Evolutionary conservation across 805 yeast species (phyloP).

Genomic region (Zygosaccharomyces lentus): DNA sequence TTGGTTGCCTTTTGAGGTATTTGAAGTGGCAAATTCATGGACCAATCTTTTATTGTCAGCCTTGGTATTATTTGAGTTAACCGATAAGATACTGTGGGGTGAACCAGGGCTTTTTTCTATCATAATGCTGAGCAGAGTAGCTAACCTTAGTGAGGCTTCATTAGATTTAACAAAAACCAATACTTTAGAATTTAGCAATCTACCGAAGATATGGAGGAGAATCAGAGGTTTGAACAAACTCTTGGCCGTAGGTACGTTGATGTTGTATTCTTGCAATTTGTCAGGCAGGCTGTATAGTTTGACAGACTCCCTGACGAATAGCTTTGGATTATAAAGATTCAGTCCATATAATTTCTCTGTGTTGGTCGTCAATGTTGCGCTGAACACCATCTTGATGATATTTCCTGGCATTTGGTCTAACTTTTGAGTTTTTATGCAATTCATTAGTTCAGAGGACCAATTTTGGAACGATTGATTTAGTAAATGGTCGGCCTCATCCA

Average conservation of each 20-base stretch:
- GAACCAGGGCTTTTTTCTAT: conserved; percentile 7
- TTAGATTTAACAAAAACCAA: conserved; percentile 43
- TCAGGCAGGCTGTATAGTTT: conserved; percentile 58
- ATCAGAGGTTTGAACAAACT: conserved; percentile 67
- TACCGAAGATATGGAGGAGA: conserved; percentile 50
- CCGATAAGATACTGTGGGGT: conserved; percentile 37
- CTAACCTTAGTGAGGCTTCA: conserved; percentile 79
- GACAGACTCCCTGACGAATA: conserved; percentile 65
- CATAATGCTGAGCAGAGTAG: conserved; percentile 43
- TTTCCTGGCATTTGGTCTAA: conserved; percentile 28
- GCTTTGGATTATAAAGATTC: conserved; percentile 63
- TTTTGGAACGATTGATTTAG: conserved; percentile 89
- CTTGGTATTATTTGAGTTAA: conserved; percentile 56
- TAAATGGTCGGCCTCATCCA: conserved; percentile 80
- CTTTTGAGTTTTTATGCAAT: conserved; percentile 37
- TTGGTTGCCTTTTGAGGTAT: conserved; percentile 34
- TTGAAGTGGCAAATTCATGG: conserved; percentile 52
- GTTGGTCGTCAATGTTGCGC: conserved; percentile 92
- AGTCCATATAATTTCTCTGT: conserved; percentile 78
- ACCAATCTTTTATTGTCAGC: conserved; percentile 53
- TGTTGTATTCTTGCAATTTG: conserved; percentile 43
- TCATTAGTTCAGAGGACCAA: conserved; percentile 65
- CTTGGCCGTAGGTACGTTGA: conserved; percentile 37
- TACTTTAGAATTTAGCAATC: conserved; percentile 12
- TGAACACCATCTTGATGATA: conserved; percentile 69